These are phyloP conservation scores for Pichia phayaonensis DNA, from an alignment of 805 yeast species.

Conservation along the genomic window DNA sequence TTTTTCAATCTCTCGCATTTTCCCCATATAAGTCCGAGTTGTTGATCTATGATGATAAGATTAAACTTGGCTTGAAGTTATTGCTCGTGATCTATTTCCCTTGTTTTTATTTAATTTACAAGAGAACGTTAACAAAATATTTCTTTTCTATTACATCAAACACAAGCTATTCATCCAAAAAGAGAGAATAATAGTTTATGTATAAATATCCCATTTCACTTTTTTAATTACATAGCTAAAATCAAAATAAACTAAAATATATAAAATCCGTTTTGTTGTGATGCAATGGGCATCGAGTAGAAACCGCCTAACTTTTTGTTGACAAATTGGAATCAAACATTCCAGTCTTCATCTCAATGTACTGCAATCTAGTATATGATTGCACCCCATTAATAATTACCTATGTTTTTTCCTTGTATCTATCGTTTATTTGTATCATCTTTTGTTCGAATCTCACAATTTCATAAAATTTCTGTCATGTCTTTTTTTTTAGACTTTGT, in stretches of 20 bases:
- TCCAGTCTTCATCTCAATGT: too few relatives aligned
- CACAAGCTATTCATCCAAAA: not conserved
- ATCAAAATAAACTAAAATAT: too few relatives aligned
- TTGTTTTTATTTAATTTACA: constrained; percentile 19
- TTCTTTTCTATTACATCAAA: not conserved
- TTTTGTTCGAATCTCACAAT: too few relatives aligned
- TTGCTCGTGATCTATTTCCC: constrained; percentile 17
- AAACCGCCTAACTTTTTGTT: too few relatives aligned
- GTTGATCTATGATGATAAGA: constrained; percentile 11
- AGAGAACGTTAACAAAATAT: constrained; percentile 12
- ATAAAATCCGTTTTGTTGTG: too few relatives aligned
- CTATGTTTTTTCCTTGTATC: too few relatives aligned
- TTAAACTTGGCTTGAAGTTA: constrained; percentile 7
- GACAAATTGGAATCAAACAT: too few relatives aligned
- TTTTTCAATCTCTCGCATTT: constrained; percentile 16
- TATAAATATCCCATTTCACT: too few relatives aligned
- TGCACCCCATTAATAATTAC: too few relatives aligned
- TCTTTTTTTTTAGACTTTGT: not conserved
- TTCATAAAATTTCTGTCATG: not conserved
- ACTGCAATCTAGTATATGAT: too few relatives aligned
- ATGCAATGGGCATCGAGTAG: too few relatives aligned
- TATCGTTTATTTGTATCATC: too few relatives aligned
- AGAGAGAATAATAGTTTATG: not conserved
- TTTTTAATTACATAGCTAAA: not conserved
- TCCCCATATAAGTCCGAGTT: constrained; percentile 14